Evolutionary conservation across 805 yeast species (phyloP).

Genomic region (Lipomyces japonicus): DNA sequence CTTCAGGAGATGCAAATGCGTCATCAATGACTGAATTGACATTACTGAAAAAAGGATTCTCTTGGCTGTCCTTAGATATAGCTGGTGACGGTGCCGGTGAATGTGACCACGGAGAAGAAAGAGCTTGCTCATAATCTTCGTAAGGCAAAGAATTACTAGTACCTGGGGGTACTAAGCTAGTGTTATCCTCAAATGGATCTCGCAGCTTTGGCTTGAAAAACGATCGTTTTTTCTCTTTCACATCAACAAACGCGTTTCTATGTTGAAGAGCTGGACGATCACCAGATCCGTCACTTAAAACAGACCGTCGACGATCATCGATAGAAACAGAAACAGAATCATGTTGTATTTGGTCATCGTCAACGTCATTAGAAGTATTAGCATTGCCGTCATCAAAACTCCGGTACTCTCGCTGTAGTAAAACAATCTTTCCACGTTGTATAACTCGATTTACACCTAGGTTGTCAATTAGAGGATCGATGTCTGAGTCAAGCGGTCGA

Average conservation of each 20-base stretch:
- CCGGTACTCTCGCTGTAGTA: constrained; percentile 34
- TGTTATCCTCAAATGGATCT: constrained; percentile 19
- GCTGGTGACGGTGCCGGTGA: constrained; percentile 39
- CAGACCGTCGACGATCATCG: not conserved
- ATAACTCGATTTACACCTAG: constrained; percentile 33
- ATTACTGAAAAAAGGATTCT: constrained; percentile 33
- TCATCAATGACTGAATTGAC: constrained; percentile 10
- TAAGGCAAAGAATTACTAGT: constrained; percentile 18
- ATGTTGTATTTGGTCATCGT: constrained; percentile 1
- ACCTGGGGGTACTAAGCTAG: not conserved
- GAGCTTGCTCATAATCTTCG: constrained; percentile 35
- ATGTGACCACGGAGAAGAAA: constrained; percentile 34
- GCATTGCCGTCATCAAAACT: constrained; percentile 5
- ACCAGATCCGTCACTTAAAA: not conserved
- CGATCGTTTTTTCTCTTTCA: not conserved
- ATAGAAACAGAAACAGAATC: not conserved
- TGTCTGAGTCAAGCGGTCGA: constrained; percentile 33
- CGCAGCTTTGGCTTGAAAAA: constrained; percentile 6
- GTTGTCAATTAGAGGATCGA: constrained; percentile 35
- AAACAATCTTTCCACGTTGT: constrained; percentile 30
- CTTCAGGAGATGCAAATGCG: constrained; percentile 30
- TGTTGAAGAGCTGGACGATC: constrained; percentile 7
- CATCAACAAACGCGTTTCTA: constrained; percentile 4
- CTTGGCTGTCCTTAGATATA: constrained; percentile 27
- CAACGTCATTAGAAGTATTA: not conserved